These are phyloP conservation scores for Raphanus sativus DNA, from an alignment of 345 rosid genomes.

Conservation along the genomic window DNA sequence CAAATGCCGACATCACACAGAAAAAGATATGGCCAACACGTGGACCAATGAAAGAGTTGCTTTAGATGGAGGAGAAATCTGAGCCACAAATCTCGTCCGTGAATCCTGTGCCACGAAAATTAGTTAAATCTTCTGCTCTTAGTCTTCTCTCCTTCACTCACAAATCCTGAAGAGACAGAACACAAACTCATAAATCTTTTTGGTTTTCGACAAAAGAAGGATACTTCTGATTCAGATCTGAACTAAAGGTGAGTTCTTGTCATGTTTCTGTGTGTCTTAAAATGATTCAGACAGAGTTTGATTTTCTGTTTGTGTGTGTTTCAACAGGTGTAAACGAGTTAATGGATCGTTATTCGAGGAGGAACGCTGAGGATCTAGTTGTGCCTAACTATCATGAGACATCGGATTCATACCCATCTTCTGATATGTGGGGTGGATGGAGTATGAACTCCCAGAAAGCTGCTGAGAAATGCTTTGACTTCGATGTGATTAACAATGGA, in stretches of 20 bases:
- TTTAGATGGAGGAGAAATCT: constrained; percentile 39
- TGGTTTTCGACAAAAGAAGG: background rate
- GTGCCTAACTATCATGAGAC: constrained; percentile 40
- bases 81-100: constrained; percentile 28
- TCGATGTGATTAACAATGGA: constrained; percentile 38
- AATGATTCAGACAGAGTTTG: too few species aligned
- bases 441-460: constrained; percentile 26
- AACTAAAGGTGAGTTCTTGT: constrained; percentile 17
- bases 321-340: background rate
- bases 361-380: constrained; percentile 30
- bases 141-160: constrained; percentile 3
- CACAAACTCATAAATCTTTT: background rate
- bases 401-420: constrained; percentile 36
- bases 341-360: constrained; percentile 38
- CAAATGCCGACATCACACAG: constrained; percentile 26
- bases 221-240: constrained; percentile 7
- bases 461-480: constrained; percentile 35
- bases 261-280: background rate
- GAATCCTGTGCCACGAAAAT: constrained; percentile 29
- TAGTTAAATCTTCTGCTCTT: constrained; percentile 14
- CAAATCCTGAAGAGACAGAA: background rate
- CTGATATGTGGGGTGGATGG: constrained; percentile 37
- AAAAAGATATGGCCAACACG: constrained; percentile 32
- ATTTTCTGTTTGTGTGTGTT: too few species aligned
- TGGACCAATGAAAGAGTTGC: constrained; percentile 35